Conservation (phyloP, 2,329 filamentous ascomycete species). For the Cercospora citrullina region DNA sequence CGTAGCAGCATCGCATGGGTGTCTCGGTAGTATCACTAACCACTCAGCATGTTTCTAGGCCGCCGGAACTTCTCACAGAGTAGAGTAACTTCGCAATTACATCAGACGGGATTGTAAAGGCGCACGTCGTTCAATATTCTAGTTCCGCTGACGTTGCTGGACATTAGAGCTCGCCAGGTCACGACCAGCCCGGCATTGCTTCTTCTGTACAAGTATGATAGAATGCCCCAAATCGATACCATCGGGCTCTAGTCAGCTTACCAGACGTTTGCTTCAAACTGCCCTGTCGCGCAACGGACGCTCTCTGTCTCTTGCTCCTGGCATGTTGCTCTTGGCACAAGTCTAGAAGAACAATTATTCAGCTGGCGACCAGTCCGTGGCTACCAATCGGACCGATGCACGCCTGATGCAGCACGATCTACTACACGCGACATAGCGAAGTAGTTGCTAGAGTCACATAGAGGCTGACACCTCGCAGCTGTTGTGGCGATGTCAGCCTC, state of each 20-base stretch:
- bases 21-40: background rate
- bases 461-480: constrained; percentile 10
- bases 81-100: background rate
- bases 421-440: background rate
- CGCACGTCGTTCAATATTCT: background rate
- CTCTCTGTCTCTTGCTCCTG: background rate
- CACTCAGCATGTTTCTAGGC: background rate
- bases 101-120: background rate
- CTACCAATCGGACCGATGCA: background rate
- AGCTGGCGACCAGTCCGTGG: background rate
- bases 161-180: background rate
- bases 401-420: background rate
- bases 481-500: constrained; percentile 10
- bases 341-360: background rate
- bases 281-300: background rate
- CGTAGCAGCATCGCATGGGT: background rate
- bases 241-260: background rate
- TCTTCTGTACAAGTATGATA: background rate
- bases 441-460: background rate
- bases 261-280: background rate
- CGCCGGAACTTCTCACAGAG: background rate
- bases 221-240: background rate
- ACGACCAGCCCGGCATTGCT: background rate
- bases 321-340: background rate
- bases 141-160: background rate